phyloP scores from a whole-genome alignment of 208 protist genomes.

The Trypanosoma scelopori region DNA sequence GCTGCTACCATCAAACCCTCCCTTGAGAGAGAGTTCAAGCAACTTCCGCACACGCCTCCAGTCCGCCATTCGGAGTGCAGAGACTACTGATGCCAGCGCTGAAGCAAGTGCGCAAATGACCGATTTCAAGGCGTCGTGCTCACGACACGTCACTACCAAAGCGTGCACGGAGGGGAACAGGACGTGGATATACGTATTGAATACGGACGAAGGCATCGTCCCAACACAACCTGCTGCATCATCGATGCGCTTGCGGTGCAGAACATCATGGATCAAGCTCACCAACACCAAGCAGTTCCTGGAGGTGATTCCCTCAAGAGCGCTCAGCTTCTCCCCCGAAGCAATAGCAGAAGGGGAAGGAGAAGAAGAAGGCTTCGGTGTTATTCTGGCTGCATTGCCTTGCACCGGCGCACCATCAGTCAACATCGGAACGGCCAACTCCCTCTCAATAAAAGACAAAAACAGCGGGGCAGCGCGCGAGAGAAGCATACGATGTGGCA shows the following conservation, averaged over 20 bases:
- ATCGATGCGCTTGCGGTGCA: constrained; percentile 30
- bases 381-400: not conserved
- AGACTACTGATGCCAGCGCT: constrained; percentile 41
- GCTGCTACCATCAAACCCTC: not conserved
- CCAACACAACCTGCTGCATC: constrained; percentile 5
- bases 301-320: constrained; percentile 12
- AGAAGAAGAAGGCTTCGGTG: no score
- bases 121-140: constrained; percentile 13
- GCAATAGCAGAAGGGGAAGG: not conserved
- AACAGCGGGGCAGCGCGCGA: constrained; percentile 45
- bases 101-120: constrained; percentile 43
- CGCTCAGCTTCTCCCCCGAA: constrained; percentile 1
- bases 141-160: constrained; percentile 9
- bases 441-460: constrained; percentile 51
- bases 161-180: constrained; percentile 46
- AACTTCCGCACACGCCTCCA: constrained; percentile 32
- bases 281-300: constrained; percentile 43
- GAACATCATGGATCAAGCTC: constrained; percentile 37
- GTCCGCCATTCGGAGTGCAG: constrained; percentile 31
- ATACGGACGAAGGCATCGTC: not conserved
- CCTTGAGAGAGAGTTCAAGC: constrained; percentile 4
- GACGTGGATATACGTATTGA: constrained; percentile 36
- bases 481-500: constrained; percentile 34
- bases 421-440: constrained; percentile 13
- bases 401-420: not conserved